phyloP scores from a whole-genome alignment of 768 basidiomycete genomes.

The Boletus vermiculosoides region DNA sequence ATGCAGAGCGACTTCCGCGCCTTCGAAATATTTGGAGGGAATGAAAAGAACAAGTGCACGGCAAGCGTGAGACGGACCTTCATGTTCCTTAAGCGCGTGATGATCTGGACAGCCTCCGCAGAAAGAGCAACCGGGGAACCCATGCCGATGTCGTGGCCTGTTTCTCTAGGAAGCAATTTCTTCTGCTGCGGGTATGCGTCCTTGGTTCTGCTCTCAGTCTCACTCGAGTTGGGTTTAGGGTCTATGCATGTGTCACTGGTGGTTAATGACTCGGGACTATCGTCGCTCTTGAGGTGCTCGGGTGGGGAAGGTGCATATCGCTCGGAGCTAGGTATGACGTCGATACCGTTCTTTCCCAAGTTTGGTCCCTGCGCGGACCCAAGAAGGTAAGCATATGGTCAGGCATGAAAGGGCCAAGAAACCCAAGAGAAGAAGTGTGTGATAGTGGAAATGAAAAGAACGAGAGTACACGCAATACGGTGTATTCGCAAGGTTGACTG shows the following conservation, averaged over 20 bases:
- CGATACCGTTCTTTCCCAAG: slow-evolving; percentile 78
- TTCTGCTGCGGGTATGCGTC: slow-evolving; percentile 30
- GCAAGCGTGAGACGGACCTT: slow-evolving; percentile 49
- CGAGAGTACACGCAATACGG: neutral
- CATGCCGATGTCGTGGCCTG: slow-evolving; percentile 85
- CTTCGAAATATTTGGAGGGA: neutral
- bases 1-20: slow-evolving; percentile 1
- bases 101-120: slow-evolving; percentile 72
- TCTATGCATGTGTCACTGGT: neutral
- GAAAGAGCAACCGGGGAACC: slow-evolving; percentile 81
- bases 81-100: slow-evolving; percentile 76
- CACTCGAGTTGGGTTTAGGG: neutral
- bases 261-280: slow-evolving; percentile 48
- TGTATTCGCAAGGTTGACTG: neutral
- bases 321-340: slow-evolving; percentile 64
- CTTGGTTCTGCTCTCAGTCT: neutral
- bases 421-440: neutral
- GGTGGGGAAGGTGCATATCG: slow-evolving; percentile 62
- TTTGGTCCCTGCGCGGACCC: slow-evolving; percentile 53
- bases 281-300: slow-evolving; percentile 32
- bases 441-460: neutral
- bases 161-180: slow-evolving; percentile 73
- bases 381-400: slow-evolving; percentile 1
- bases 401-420: neutral
- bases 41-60: neutral